Evolutionary conservation across 805 yeast species (phyloP).

Genomic region (Ogataea glucozyma): DNA sequence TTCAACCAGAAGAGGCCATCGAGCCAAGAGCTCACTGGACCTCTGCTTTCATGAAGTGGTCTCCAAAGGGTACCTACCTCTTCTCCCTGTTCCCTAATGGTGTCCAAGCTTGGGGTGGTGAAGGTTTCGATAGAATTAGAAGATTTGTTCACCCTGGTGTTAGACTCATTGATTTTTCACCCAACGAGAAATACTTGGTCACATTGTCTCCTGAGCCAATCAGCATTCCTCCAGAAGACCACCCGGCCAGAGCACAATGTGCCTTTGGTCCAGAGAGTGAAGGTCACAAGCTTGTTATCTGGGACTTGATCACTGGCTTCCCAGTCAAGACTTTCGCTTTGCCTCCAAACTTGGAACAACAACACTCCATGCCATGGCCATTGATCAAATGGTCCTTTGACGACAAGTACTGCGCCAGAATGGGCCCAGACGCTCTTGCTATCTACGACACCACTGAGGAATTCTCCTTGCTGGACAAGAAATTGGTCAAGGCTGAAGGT

Average conservation of each 20-base stretch:
- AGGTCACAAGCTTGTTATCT: slow-evolving; percentile 90
- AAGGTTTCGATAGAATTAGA: slow-evolving; percentile 66
- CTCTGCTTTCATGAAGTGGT: slow-evolving; percentile 81
- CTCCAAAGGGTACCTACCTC: slow-evolving; percentile 89
- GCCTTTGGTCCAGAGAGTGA: slow-evolving; percentile 86
- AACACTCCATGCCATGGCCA: slow-evolving; percentile 87
- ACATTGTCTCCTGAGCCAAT: slow-evolving; percentile 89
- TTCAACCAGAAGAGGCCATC: slow-evolving; percentile 71
- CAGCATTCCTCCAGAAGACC: slow-evolving; percentile 61
- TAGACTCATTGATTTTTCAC: slow-evolving; percentile 86
- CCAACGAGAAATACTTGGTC: slow-evolving; percentile 85
- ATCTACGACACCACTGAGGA: slow-evolving; percentile 74
- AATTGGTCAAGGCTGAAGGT: slow-evolving; percentile 78
- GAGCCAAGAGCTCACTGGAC: slow-evolving; percentile 87
- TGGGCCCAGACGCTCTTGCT: slow-evolving; percentile 89
- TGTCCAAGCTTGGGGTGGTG: slow-evolving; percentile 95
- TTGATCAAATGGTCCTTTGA: slow-evolving; percentile 93
- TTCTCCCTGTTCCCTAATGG: slow-evolving; percentile 92
- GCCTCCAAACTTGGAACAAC: slow-evolving; percentile 67
- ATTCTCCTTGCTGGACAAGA: slow-evolving; percentile 83
- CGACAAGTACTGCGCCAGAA: slow-evolving; percentile 91
- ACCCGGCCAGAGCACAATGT: slow-evolving; percentile 63
- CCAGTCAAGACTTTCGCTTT: slow-evolving; percentile 89
- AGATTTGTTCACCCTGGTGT: slow-evolving; percentile 89
- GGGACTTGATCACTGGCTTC: slow-evolving; percentile 85